phyloP scores from a whole-genome alignment of 345 rosid genomes.

The Moricandia moricandioides region DNA sequence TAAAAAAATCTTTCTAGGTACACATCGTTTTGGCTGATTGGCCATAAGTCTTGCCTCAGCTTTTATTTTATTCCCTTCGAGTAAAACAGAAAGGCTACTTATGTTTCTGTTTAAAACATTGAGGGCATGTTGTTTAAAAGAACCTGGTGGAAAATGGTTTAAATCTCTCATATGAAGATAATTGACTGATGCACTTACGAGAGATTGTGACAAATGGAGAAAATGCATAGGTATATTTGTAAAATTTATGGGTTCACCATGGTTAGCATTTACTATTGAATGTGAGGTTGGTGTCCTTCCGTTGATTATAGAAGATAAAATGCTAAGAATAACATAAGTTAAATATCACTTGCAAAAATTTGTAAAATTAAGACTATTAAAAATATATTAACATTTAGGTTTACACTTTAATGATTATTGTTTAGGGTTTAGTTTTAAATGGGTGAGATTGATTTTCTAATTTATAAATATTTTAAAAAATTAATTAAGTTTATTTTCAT shows the following conservation, averaged over 20 bases:
- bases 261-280: not conserved
- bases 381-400: no score
- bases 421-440: no score
- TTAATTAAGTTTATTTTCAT: no score
- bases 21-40: not conserved
- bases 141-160: not conserved
- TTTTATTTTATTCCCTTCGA: not conserved
- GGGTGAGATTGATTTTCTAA: no score
- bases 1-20: conserved; percentile 15
- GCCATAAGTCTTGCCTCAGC: not conserved
- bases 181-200: not conserved
- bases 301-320: not conserved
- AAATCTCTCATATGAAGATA: conserved; percentile 6
- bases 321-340: no score
- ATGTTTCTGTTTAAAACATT: conserved; percentile 1
- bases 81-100: not conserved
- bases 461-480: no score
- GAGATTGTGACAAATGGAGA: conserved; percentile 6
- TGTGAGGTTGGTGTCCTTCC: not conserved
- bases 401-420: no score
- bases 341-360: no score
- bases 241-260: not conserved
- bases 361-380: no score
- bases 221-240: conserved; percentile 1
- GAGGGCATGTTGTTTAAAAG: conserved; percentile 14